Conservation (phyloP, 2,329 filamentous ascomycete genomes). For the Trichoderma koningii region DNA sequence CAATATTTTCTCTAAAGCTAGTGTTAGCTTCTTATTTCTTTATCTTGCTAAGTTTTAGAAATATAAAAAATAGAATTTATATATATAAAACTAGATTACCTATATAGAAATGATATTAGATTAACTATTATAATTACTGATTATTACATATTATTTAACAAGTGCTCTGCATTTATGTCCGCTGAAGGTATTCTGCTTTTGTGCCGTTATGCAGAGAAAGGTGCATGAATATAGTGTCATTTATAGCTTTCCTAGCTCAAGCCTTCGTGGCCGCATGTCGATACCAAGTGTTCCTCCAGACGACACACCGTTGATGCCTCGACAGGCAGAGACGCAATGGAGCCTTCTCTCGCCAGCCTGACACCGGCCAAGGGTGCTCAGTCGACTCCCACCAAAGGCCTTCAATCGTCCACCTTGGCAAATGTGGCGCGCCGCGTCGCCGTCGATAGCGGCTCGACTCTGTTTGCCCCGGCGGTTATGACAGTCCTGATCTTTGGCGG, state of each 20-base stretch:
- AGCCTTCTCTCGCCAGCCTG: constrained; percentile 9
- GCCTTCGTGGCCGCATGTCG: constrained; percentile 1
- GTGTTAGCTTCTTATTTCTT: too few relatives aligned
- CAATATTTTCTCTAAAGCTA: too few relatives aligned
- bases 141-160: neutral
- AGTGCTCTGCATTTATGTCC: too few relatives aligned
- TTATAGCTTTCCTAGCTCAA: neutral
- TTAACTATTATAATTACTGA: neutral
- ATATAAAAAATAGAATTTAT: neutral
- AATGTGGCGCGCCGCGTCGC: constrained; percentile 10
- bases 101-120: neutral
- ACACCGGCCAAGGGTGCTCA: constrained; percentile 20
- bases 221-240: neutral
- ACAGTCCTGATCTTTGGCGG: constrained; percentile 89
- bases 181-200: too few relatives aligned
- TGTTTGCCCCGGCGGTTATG: constrained; percentile 66
- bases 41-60: too few relatives aligned
- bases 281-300: neutral
- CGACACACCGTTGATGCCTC: constrained; percentile 1
- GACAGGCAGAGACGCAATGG: constrained; percentile 7
- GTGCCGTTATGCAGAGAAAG: neutral
- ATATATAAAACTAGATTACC: neutral
- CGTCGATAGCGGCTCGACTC: constrained; percentile 26
- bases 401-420: constrained; percentile 9
- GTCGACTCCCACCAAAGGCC: constrained; percentile 1